Percentiles rank a stretch among this genome's conserved stretches.
phyloP scores from a whole-genome alignment of 176 grass and related monocot genomes.

The Raddia guianensis region DNA sequence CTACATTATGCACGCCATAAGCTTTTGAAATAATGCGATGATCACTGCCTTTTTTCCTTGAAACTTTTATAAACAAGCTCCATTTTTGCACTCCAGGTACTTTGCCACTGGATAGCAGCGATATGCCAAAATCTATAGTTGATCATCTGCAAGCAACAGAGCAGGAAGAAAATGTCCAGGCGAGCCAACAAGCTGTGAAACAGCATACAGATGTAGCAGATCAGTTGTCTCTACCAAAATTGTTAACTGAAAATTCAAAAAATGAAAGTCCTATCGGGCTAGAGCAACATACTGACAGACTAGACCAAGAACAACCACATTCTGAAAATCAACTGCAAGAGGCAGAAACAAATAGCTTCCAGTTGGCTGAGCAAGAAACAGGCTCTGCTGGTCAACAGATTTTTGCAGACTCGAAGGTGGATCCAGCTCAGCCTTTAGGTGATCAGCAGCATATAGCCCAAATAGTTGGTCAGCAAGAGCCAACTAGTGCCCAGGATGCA shows the following conservation, averaged over 20 bases:
- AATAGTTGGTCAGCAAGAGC: constrained; percentile 53
- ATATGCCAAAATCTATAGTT: constrained; percentile 41
- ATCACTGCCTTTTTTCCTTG: constrained; percentile 10
- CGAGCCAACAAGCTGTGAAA: constrained; percentile 38
- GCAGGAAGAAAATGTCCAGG: constrained; percentile 40
- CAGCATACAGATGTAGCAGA: constrained; percentile 35
- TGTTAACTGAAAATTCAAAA: constrained; percentile 44
- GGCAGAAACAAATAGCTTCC: constrained; percentile 49
- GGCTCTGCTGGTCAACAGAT: constrained; percentile 38
- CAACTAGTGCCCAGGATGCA: constrained; percentile 54
- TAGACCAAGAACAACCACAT: constrained; percentile 28
- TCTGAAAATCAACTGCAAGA: constrained; percentile 43
- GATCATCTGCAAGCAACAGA: constrained; percentile 30
- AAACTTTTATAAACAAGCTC: constrained; percentile 35
- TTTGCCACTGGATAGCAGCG: constrained; percentile 37
- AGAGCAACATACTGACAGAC: constrained; percentile 22
- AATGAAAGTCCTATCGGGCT: constrained; percentile 19
- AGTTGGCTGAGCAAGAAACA: constrained; percentile 51
- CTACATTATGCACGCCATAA: neutral
- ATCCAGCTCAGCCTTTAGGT: constrained; percentile 40
- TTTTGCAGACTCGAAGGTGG: constrained; percentile 37
- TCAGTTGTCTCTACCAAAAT: constrained; percentile 39
- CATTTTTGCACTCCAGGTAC: constrained; percentile 19
- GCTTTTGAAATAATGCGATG: constrained; percentile 13
- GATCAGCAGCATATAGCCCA: constrained; percentile 42